Evolutionary conservation across 2,329 filamentous ascomycete genomes (phyloP).

Genomic region (Cladophialophora psammophila): DNA sequence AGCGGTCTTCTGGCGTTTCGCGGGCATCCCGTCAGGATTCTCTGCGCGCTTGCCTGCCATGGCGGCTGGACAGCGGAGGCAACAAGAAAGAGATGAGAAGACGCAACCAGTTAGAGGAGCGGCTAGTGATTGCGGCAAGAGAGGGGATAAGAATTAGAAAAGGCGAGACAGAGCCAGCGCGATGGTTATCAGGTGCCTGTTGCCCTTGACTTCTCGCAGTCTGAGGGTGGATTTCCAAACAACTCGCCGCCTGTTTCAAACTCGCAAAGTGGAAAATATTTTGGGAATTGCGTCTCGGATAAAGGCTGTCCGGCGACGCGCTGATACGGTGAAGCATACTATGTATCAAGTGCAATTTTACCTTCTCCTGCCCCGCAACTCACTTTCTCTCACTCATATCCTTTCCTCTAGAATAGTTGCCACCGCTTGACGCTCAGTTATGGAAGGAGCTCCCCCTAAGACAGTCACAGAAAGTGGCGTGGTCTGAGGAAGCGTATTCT

Average conservation of each 20-base stretch:
- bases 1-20: slow-evolving; percentile 63
- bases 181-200: background rate
- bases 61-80: background rate
- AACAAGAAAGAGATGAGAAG: background rate
- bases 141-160: background rate
- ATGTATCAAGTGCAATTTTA: background rate
- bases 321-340: background rate
- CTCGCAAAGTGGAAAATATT: slow-evolving; percentile 16
- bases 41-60: slow-evolving; percentile 40
- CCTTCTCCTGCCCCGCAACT: background rate
- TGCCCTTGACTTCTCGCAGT: background rate
- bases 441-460: background rate
- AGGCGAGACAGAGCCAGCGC: background rate
- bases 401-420: background rate
- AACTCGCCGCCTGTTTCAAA: background rate
- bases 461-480: background rate
- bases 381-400: background rate
- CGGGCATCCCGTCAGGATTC: slow-evolving; percentile 51
- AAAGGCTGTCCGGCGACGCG: background rate
- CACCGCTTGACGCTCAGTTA: background rate
- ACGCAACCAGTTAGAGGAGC: background rate
- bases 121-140: background rate
- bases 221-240: background rate
- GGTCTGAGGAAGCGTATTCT: background rate
- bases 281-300: slow-evolving; percentile 4